Evolutionary conservation across 148 eudicot genomes (phyloP).

Genomic region (Rhododendron henanense): DNA sequence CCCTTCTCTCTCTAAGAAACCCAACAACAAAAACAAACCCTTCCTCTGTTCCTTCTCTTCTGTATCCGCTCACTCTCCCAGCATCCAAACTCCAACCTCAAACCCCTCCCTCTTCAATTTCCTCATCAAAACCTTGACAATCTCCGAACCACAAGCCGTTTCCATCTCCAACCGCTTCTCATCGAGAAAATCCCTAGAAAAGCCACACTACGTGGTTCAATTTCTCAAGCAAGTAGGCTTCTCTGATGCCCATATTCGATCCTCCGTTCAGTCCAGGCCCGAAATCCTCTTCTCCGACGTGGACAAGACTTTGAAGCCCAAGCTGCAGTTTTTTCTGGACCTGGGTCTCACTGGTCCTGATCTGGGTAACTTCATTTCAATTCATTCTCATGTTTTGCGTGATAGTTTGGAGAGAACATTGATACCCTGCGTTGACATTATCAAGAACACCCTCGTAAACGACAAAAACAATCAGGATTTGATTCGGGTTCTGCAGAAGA

Average conservation of each 20-base stretch:
- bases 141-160: neutral
- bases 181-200: neutral
- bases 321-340: constrained; percentile 10
- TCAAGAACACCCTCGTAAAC: too few species aligned
- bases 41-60: too few species aligned
- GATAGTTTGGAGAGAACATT: neutral
- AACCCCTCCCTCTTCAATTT: too few species aligned
- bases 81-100: too few species aligned
- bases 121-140: neutral
- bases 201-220: constrained; percentile 7
- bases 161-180: neutral
- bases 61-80: too few species aligned
- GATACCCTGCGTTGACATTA: neutral
- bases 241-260: neutral
- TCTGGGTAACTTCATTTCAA: constrained; percentile 8
- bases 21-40: too few species aligned
- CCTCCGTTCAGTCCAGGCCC: neutral
- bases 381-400: too few species aligned
- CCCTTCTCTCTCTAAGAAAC: too few species aligned
- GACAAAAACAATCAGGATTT: constrained; percentile 8
- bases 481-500: neutral
- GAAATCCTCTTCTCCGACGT: neutral
- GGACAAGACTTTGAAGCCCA: constrained; percentile 10
- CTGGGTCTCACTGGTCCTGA: constrained; percentile 10
- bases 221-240: constrained; percentile 6